A percentile compares a stretch with the other conserved stretches of the same genome.
These are phyloP conservation scores for Leucocoprinus leucothites DNA, from an alignment of 768 basidiomycete genomes.

Conservation along the genomic window DNA sequence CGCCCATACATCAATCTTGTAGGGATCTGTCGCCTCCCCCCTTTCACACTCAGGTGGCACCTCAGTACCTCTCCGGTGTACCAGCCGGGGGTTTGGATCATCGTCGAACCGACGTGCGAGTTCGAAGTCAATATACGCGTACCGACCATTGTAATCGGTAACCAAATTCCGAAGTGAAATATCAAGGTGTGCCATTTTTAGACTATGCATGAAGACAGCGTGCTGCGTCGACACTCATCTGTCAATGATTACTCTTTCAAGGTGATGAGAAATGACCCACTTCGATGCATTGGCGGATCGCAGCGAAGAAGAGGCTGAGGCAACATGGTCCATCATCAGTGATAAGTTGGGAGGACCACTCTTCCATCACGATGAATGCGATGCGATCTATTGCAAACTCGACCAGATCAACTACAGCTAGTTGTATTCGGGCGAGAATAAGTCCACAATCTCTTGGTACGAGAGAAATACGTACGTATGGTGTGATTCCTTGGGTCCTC, in stretches of 20 bases:
- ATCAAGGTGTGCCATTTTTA: constrained; percentile 67
- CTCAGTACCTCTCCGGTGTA: constrained; percentile 56
- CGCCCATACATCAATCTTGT: constrained; percentile 75
- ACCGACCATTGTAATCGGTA: constrained; percentile 60
- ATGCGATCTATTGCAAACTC: constrained; percentile 47
- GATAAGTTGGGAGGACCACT: constrained; percentile 69
- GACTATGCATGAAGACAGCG: constrained; percentile 64
- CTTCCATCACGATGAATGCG: constrained; percentile 76
- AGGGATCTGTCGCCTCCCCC: constrained; percentile 51
- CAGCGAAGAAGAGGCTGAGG: constrained; percentile 49
- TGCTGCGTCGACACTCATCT: constrained; percentile 40
- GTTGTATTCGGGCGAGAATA: background rate
- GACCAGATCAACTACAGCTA: constrained; percentile 67
- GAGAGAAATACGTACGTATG: constrained; percentile 53
- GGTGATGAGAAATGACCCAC: constrained; percentile 27
- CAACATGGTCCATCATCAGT: constrained; percentile 47
- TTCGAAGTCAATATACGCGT: constrained; percentile 76
- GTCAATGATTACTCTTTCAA: background rate
- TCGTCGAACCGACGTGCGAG: constrained; percentile 53
- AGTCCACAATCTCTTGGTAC: background rate
- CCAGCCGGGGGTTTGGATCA: constrained; percentile 32
- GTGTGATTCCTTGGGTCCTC: constrained; percentile 70
- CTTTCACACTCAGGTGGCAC: constrained; percentile 67
- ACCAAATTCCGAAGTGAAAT: constrained; percentile 69
- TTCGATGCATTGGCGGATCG: constrained; percentile 67